A percentile compares a stretch with the other conserved stretches of the same genome.
These are phyloP conservation scores for Colletotrichum tropicale DNA, from an alignment of 2,329 filamentous ascomycete genomes.

Conservation along the genomic window DNA sequence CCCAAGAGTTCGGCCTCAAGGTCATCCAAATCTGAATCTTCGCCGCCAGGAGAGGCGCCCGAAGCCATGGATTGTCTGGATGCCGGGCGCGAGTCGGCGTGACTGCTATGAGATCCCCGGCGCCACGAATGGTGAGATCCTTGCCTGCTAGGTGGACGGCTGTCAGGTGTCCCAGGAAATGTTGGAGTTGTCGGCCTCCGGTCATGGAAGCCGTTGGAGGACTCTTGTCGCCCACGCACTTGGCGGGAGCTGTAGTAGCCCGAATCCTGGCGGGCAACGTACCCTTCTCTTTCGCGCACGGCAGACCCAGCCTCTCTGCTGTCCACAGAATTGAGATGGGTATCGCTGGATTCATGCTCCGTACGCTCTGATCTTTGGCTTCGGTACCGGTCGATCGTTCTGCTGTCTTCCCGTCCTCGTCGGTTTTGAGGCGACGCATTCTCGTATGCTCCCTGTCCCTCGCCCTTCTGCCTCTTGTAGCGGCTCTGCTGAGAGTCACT, in stretches of 20 bases:
- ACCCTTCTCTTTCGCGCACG: background rate
- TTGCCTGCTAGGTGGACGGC: background rate
- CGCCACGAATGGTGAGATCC: background rate
- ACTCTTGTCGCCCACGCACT: background rate
- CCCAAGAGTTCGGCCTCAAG: constrained; percentile 43
- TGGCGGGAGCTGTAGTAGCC: background rate
- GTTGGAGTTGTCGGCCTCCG: background rate
- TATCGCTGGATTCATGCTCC: background rate
- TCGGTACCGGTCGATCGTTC: background rate
- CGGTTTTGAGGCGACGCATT: background rate
- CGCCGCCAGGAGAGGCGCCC: background rate
- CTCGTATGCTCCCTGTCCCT: background rate
- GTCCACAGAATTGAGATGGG: background rate
- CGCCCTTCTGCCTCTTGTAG: constrained; percentile 7
- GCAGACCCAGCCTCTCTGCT: background rate
- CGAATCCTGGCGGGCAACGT: background rate
- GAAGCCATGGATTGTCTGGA: constrained; percentile 13
- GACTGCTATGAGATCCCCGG: constrained; percentile 4
- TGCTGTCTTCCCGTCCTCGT: background rate
- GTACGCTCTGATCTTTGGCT: background rate
- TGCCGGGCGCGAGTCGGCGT: constrained; percentile 9
- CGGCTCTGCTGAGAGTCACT: background rate
- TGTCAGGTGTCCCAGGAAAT: background rate
- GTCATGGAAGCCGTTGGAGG: background rate
- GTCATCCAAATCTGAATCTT: constrained; percentile 39